Percentiles rank a stretch among this genome's conserved stretches.
Conservation (phyloP, 495 filamentous ascomycete genomes). For the Penicillium bialowiezense region DNA sequence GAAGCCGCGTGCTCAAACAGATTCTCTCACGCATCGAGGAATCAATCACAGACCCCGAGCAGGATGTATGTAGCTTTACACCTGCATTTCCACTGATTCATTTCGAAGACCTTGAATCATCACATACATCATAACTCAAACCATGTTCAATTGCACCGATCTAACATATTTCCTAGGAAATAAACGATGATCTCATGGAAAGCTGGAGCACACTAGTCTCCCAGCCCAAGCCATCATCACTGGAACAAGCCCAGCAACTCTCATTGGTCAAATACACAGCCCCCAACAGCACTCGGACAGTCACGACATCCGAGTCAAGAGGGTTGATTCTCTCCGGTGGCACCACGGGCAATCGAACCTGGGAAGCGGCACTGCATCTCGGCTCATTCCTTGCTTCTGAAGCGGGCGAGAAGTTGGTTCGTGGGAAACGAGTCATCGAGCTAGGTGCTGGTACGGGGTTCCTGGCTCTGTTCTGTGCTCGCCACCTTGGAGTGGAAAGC, state of each 20-base stretch:
- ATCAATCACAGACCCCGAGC: slow-evolving; percentile 69
- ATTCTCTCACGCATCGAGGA: slow-evolving; percentile 64
- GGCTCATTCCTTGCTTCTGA: slow-evolving; percentile 64
- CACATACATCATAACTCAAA: background rate
- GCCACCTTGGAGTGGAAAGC: slow-evolving; percentile 59
- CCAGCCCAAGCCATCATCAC: slow-evolving; percentile 56
- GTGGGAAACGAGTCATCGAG: slow-evolving; percentile 68
- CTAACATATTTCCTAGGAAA: slow-evolving; percentile 52
- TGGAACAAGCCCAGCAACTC: slow-evolving; percentile 66
- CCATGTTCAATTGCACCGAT: background rate
- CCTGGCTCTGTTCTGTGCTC: slow-evolving; percentile 76
- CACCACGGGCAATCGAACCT: slow-evolving; percentile 86
- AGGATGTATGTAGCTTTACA: slow-evolving; percentile 79
- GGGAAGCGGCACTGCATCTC: slow-evolving; percentile 89
- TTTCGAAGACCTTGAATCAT: no score
- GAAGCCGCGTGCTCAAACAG: slow-evolving; percentile 67
- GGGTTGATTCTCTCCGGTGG: slow-evolving; percentile 69
- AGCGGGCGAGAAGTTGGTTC: slow-evolving; percentile 41
- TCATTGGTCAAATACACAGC: slow-evolving; percentile 71
- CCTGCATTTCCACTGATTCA: no score
- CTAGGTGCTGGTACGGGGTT: slow-evolving; percentile 88
- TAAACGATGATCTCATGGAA: slow-evolving; percentile 69
- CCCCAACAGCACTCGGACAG: slow-evolving; percentile 45
- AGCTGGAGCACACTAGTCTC: slow-evolving; percentile 58
- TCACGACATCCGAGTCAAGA: slow-evolving; percentile 60